These are phyloP conservation scores for Emergomyces africanus DNA, from an alignment of 2,329 filamentous ascomycete genomes.

Conservation along the genomic window DNA sequence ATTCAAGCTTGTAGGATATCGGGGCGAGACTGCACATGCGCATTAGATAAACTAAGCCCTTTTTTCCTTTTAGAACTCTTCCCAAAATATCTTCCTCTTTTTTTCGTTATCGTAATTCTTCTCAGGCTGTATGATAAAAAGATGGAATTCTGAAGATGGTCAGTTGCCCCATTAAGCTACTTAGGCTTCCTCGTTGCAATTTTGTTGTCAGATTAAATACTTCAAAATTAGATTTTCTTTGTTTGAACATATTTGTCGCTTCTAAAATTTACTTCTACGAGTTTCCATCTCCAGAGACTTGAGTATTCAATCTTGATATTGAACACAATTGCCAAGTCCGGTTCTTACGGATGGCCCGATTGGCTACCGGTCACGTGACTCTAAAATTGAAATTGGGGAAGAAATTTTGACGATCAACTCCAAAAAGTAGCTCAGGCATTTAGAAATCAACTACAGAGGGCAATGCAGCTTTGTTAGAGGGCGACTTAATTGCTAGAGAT, in stretches of 20 bases:
- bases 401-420: background rate
- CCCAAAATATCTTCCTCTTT: conserved; percentile 17
- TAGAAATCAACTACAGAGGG: background rate
- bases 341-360: no score
- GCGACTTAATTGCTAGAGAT: conserved; percentile 16
- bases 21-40: conserved; percentile 47
- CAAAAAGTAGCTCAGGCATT: background rate
- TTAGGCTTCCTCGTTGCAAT: background rate
- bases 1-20: conserved; percentile 91
- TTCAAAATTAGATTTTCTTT: conserved; percentile 2
- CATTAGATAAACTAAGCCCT: conserved; percentile 13
- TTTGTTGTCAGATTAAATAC: background rate
- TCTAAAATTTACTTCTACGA: background rate
- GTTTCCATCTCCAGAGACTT: background rate
- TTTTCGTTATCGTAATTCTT: conserved; percentile 21
- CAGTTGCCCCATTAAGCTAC: conserved; percentile 23
- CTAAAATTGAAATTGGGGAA: no score
- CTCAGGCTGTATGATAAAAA: conserved; percentile 35
- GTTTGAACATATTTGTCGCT: background rate
- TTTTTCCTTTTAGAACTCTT: background rate
- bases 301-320: background rate
- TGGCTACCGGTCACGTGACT: background rate
- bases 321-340: no score
- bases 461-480: background rate
- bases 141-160: conserved; percentile 32